Base-by-base conservation (phyloP, 495 filamentous ascomycete species). In the Sporormia fimetaria region DNA sequence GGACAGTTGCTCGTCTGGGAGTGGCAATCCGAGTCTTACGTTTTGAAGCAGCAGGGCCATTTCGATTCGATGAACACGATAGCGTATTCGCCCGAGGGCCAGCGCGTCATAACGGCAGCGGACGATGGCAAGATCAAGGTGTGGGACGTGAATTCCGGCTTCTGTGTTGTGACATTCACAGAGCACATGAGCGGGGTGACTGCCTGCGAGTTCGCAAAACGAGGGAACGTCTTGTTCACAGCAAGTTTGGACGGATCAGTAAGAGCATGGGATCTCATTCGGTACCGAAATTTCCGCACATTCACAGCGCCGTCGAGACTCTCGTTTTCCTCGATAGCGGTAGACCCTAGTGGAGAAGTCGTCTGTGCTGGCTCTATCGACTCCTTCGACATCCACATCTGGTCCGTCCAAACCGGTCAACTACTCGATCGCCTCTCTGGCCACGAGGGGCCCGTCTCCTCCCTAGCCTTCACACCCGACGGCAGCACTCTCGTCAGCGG, bases 1-100 rank as follows among this genome's bases (percentile, higher is more conserved):
- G 90, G 90, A 9, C 90, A 98, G 49, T 65, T 98, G 10, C 69
- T 98, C 24, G 92, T 98, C 17, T 98, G 90, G 90, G 90, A 98
- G 60, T 96, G 92, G 92, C 92, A 96, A 55, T 96, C 92, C 1
- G 90, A 98, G 59, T 95, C 92, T n/a, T 96, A 96, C 61, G 87
- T 98, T 40, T 63, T 98, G 23, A 98, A 96, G 60, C 90, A 98
- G 55, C 90, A 96, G 62, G 88, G 88, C 1, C 90, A 98, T 62
- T 83, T 92, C 33, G 92, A 98, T 56, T 78, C 85, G n/a, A 84
- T 95, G 76, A 96, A 94, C 60, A 68, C 88, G 6, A 67, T 98
- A 4, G 78, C 78, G 9, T 96, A 96, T 61, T 92, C 92, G 4
- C 87, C 88, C 0, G 88, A 95, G 51, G 87, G 90, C 6, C 82